A percentile compares a stretch with the other conserved stretches of the same genome.
Conservation (phyloP, 1,284 basidiomycete species). For the Inonotus obliquus region DNA sequence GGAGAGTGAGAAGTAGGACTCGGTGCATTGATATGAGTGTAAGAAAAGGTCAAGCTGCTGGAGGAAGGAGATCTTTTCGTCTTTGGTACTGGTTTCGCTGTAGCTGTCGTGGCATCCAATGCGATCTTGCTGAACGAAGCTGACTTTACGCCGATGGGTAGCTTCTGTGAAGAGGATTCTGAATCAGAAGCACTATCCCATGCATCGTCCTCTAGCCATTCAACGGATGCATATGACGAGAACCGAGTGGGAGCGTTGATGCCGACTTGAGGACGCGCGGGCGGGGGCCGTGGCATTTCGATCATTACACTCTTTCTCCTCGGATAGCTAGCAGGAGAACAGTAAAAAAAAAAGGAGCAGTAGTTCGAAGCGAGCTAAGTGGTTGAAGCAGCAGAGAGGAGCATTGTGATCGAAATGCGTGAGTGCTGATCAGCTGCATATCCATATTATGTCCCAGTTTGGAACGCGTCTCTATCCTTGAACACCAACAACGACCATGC, state of each 20-base stretch:
- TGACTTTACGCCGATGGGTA: constrained; percentile 39
- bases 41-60: constrained; percentile 72
- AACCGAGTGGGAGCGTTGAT: constrained; percentile 53
- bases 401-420: background rate
- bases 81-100: constrained; percentile 55
- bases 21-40: constrained; percentile 74
- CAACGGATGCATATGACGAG: constrained; percentile 31
- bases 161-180: constrained; percentile 52
- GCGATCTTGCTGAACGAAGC: constrained; percentile 37
- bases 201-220: constrained; percentile 83
- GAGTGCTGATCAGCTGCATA: background rate
- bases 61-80: constrained; percentile 46
- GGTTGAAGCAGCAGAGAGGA: background rate
- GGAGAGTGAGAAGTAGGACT: constrained; percentile 74
- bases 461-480: background rate
- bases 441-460: background rate
- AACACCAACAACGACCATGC: background rate
- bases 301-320: constrained; percentile 21
- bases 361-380: background rate
- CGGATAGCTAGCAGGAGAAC: background rate
- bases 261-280: constrained; percentile 70
- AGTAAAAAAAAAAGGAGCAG: background rate
- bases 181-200: constrained; percentile 88
- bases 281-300: constrained; percentile 66
- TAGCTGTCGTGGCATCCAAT: constrained; percentile 34